A percentile compares a stretch with the other conserved stretches of the same genome.
phyloP scores from a whole-genome alignment of 2,329 filamentous ascomycete species.

The Ascocoryne sarcoides region DNA sequence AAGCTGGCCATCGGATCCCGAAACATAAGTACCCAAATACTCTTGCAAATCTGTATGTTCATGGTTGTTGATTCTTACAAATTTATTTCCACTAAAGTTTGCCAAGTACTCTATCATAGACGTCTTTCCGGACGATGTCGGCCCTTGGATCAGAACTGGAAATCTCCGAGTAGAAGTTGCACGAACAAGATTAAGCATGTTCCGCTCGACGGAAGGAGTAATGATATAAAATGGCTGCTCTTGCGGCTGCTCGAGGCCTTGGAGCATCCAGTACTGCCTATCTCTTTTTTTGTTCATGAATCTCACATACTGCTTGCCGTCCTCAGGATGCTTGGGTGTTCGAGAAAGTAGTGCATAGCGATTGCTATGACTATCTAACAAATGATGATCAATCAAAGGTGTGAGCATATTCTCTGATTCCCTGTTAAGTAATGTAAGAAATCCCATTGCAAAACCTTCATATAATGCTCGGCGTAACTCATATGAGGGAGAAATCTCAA shows the following conservation, averaged over 20 bases:
- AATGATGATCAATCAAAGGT: slow-evolving; percentile 70
- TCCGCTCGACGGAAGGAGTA: slow-evolving; percentile 88
- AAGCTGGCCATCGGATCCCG: slow-evolving; percentile 73
- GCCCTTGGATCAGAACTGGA: slow-evolving; percentile 90
- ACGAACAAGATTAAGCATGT: slow-evolving; percentile 87
- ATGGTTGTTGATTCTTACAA: slow-evolving; percentile 98
- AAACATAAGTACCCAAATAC: slow-evolving; percentile 91
- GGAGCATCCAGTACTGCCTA: slow-evolving; percentile 81
- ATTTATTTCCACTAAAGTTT: slow-evolving; percentile 93
- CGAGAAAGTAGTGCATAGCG: slow-evolving; percentile 67
- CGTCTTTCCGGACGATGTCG: slow-evolving; percentile 95
- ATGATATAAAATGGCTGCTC: slow-evolving; percentile 89
- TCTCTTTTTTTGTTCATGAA: slow-evolving; percentile 58
- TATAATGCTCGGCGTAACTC: slow-evolving; percentile 78
- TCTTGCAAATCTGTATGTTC: slow-evolving; percentile 98
- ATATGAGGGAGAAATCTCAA: slow-evolving; percentile 75
- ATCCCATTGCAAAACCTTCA: slow-evolving; percentile 97
- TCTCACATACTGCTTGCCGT: slow-evolving; percentile 70
- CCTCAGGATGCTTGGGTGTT: slow-evolving; percentile 65
- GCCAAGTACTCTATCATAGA: slow-evolving; percentile 99
- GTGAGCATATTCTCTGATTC: slow-evolving; percentile 72
- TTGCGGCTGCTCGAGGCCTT: slow-evolving; percentile 57
- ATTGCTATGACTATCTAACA: slow-evolving; percentile 64
- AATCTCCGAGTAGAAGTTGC: slow-evolving; percentile 88
- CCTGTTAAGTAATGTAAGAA: slow-evolving; percentile 77